Evolutionary conservation across 2,329 filamentous ascomycete species (phyloP).

Genomic region (Arthrocladium fulminans): DNA sequence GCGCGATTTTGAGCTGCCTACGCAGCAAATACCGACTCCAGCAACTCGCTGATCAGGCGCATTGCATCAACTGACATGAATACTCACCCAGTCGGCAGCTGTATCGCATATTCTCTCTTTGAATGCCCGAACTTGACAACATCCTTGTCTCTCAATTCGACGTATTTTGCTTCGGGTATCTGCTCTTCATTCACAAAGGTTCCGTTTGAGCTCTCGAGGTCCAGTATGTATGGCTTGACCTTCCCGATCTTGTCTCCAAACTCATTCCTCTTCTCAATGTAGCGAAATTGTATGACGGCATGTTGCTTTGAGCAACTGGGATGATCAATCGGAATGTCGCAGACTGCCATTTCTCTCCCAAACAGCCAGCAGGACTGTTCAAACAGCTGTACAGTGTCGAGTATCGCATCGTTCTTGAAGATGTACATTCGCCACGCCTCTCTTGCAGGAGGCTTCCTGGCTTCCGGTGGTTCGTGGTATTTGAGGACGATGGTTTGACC

Average conservation of each 20-base stretch:
- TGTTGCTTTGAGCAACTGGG: conserved; percentile 93
- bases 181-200: conserved; percentile 70
- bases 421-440: conserved; percentile 85
- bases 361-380: conserved; percentile 82
- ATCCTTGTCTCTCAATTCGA: conserved; percentile 83
- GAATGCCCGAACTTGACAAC: conserved; percentile 81
- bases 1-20: background rate
- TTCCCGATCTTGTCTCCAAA: conserved; percentile 73
- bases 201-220: conserved; percentile 88
- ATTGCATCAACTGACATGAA: background rate
- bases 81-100: conserved; percentile 49
- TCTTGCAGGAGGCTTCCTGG: conserved; percentile 71
- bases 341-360: conserved; percentile 69
- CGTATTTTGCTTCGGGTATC: conserved; percentile 66
- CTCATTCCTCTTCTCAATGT: conserved; percentile 73
- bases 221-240: conserved; percentile 81
- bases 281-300: conserved; percentile 86
- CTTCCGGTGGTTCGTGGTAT: conserved; percentile 91
- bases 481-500: conserved; percentile 68
- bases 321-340: conserved; percentile 77
- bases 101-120: conserved; percentile 88
- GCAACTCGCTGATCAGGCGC: no score
- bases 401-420: conserved; percentile 72
- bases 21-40: no score
- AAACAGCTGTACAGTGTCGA: conserved; percentile 72